Evolutionary conservation across 1,284 basidiomycete species (phyloP).

Genomic region (Marasmius tenuissimus): DNA sequence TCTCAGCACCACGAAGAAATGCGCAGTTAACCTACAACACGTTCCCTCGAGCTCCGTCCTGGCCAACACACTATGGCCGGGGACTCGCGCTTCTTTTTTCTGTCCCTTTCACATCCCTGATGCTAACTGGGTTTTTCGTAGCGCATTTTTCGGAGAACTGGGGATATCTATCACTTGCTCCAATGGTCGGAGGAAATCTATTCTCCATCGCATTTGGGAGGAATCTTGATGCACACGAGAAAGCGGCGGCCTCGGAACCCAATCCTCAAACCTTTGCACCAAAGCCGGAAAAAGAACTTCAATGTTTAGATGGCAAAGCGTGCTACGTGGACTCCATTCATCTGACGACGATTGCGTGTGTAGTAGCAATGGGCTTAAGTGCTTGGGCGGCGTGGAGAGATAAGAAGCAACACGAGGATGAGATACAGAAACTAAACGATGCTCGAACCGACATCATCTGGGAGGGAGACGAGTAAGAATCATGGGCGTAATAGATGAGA

Average conservation of each 20-base stretch:
- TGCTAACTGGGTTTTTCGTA: conserved; percentile 21
- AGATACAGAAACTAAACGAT: not conserved
- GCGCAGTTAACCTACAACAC: too few relatives aligned
- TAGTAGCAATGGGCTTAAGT: conserved; percentile 45
- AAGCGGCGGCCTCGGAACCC: not conserved
- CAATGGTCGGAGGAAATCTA: conserved; percentile 80
- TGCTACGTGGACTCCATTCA: conserved; percentile 56
- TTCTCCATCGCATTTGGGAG: conserved; percentile 84
- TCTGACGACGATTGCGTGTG: conserved; percentile 48
- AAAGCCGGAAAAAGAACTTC: conserved; percentile 7
- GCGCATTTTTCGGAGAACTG: conserved; percentile 83
- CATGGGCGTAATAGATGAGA: not conserved
- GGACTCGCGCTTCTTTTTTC: too few relatives aligned
- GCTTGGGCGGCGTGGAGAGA: conserved; percentile 52
- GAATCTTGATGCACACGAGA: conserved; percentile 73
- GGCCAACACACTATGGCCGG: too few relatives aligned
- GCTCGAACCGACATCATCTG: conserved; percentile 4
- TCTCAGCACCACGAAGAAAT: too few relatives aligned
- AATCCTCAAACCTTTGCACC: not conserved
- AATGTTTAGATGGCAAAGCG: conserved; percentile 48
- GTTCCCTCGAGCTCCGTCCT: too few relatives aligned
- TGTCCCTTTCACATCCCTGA: not conserved
- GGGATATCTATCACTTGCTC: conserved; percentile 78
- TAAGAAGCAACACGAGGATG: conserved; percentile 23
- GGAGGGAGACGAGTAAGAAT: conserved; percentile 6